Evolutionary conservation across 176 grass and related monocot genomes (phyloP), one percentile per base, ranked within the genome.

Genomic region (Rhipidocladum racemiflorum): DNA sequence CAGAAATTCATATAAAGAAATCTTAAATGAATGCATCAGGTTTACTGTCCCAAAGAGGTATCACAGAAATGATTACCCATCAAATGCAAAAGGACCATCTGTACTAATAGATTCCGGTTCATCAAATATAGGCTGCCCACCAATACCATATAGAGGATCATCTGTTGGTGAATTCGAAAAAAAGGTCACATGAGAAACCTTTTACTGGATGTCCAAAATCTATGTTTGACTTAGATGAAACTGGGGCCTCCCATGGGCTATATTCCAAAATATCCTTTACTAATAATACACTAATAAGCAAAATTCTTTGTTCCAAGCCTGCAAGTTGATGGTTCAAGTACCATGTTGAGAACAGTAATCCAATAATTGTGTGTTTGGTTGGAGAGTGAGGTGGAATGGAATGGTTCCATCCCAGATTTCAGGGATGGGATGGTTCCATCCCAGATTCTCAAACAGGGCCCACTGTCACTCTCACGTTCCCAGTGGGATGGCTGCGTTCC

Each of bases 71-170:
- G 78, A 76, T 70, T 93, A 98, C 90, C 92, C 90, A 69, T 97
- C 95, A 44, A 84, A 71, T 78, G 90, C 92, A 84, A 89, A 91
- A 82, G 80, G 89, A 70, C 45, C 57, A 83, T 85, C 74, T 2
- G 42, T 78, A 65, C 34, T 66, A 44, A 1, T 63, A 85, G 63
- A 82, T 82, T 91, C 81, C 42, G 57, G 60, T 20, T 44, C 72
- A 75, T 53, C 66, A 85, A 85, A 83, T 79, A 89, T 91, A 78
- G 95, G 84, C 48, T 75, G 49, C 54, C 88, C 95, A 72, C 92
- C 94, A 71, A 83, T 85, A 86, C 81, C 79, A 84, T 94, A 97
- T 36, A 94, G 92, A 91, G 95, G 92, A 81, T 94, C 95, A 74
- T 89, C 95, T 94, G 77, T 34, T 34, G 32, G 35, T 3, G 13